Evolutionary conservation across 768 basidiomycete genomes (phyloP).

Genomic region (Daedaleopsis sinensis): DNA sequence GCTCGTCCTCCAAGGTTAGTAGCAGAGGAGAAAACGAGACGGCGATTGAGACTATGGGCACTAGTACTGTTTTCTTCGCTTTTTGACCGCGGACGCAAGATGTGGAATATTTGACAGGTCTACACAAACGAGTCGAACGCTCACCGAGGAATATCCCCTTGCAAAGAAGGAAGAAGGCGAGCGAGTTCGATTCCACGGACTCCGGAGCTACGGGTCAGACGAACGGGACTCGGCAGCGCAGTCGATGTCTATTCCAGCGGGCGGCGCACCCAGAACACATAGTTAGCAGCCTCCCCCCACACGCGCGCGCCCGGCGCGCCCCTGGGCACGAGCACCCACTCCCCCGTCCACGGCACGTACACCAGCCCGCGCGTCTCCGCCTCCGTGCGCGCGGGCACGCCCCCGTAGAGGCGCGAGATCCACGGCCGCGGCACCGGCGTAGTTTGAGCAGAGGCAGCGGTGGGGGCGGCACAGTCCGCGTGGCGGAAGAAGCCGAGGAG

Average conservation of each 20-base stretch:
- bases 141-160: too few species aligned
- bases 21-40: too few species aligned
- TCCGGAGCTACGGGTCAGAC: too few species aligned
- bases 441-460: background rate
- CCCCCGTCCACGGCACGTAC: constrained; percentile 70
- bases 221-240: too few species aligned
- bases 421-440: constrained; percentile 42
- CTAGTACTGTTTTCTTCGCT: too few species aligned
- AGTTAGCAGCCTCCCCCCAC: constrained; percentile 63
- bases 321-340: constrained; percentile 72
- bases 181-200: too few species aligned
- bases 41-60: too few species aligned
- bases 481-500: constrained; percentile 80
- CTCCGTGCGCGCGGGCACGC: constrained; percentile 60
- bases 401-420: constrained; percentile 57
- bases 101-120: too few species aligned
- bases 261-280: constrained; percentile 87
- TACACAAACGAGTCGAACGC: too few species aligned
- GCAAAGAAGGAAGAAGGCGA: too few species aligned
- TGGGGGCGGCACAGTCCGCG: background rate
- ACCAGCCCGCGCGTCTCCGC: constrained; percentile 82
- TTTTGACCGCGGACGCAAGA: too few species aligned
- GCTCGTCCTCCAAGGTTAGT: too few species aligned
- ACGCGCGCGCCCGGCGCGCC: constrained; percentile 40
- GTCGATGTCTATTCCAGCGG: constrained; percentile 37